Evolutionary conservation across 164 flowering plant species (phyloP).

Genomic region (Platanus orientalis): DNA sequence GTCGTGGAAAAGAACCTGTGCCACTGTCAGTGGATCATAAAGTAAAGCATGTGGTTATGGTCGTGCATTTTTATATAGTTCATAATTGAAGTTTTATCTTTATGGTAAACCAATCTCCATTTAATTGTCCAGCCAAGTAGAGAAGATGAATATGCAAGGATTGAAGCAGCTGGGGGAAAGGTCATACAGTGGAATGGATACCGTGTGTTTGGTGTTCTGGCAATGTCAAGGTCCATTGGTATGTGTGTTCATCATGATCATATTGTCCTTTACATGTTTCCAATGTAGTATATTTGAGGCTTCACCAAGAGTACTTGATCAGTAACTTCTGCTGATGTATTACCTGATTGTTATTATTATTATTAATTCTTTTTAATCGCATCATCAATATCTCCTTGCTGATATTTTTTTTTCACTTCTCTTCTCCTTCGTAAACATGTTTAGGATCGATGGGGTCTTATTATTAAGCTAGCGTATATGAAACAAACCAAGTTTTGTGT

Average conservation of each 20-base stretch:
- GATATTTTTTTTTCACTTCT: too few species aligned
- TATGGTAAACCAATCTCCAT: background rate
- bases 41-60: conserved; percentile 36
- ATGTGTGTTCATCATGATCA: conserved; percentile 3
- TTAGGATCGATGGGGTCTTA: background rate
- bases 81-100: background rate
- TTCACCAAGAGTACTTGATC: too few species aligned
- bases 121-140: conserved; percentile 65
- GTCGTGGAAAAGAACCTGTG: conserved; percentile 78
- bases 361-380: too few species aligned
- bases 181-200: conserved; percentile 88
- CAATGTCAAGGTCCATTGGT: conserved; percentile 41
- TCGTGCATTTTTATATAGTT: background rate
- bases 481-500: background rate
- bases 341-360: too few species aligned
- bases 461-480: background rate
- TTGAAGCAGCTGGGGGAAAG: conserved; percentile 89
- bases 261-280: background rate
- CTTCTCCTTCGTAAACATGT: background rate
- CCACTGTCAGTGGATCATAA: conserved; percentile 85
- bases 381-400: background rate
- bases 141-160: conserved; percentile 82
- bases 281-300: too few species aligned
- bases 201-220: conserved; percentile 93
- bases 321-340: too few species aligned